Conservation (phyloP, 2,329 filamentous ascomycete species). For the Pleurostoma richardsiae region DNA sequence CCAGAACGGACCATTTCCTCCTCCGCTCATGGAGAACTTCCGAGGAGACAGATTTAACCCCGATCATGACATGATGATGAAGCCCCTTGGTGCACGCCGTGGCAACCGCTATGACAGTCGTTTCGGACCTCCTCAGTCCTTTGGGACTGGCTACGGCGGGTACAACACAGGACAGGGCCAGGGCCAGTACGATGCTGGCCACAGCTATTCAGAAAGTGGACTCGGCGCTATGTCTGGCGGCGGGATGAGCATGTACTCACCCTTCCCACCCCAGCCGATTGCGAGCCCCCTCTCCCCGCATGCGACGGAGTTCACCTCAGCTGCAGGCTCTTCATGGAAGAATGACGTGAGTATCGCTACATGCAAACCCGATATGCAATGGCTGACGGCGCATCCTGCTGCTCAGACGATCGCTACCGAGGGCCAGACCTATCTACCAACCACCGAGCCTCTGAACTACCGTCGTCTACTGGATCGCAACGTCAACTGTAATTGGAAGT, state of each 20-base stretch:
- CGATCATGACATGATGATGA: slow-evolving; percentile 42
- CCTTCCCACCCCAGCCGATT: slow-evolving; percentile 51
- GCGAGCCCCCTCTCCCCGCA: slow-evolving; percentile 67
- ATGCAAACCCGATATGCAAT: too few relatives aligned
- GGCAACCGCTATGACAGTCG: slow-evolving; percentile 40
- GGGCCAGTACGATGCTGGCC: slow-evolving; percentile 17
- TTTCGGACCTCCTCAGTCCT: slow-evolving; percentile 20
- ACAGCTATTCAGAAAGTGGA: slow-evolving; percentile 14
- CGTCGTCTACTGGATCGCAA: slow-evolving; percentile 91
- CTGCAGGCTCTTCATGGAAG: slow-evolving; percentile 45
- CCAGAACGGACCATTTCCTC: slow-evolving; percentile 22
- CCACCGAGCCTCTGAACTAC: slow-evolving; percentile 92
- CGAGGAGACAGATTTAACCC: slow-evolving; percentile 41
- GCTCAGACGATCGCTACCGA: slow-evolving; percentile 44
- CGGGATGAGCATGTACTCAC: slow-evolving; percentile 36
- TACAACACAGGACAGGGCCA: slow-evolving; percentile 21
- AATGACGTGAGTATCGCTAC: slow-evolving; percentile 39
- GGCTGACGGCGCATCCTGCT: too few relatives aligned
- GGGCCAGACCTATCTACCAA: slow-evolving; percentile 73
- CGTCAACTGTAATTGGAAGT: slow-evolving; percentile 98
- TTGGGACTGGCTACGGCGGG: slow-evolving; percentile 26
- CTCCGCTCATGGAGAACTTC: slow-evolving; percentile 30
- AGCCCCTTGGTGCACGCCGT: slow-evolving; percentile 37
- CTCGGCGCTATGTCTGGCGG: slow-evolving; percentile 25
- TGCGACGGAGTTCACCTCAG: slow-evolving; percentile 67